Evolutionary conservation across 2,329 filamentous ascomycete genomes (phyloP), one percentile per base, ranked within the genome.

Genomic region (Cytospora leucostoma): DNA sequence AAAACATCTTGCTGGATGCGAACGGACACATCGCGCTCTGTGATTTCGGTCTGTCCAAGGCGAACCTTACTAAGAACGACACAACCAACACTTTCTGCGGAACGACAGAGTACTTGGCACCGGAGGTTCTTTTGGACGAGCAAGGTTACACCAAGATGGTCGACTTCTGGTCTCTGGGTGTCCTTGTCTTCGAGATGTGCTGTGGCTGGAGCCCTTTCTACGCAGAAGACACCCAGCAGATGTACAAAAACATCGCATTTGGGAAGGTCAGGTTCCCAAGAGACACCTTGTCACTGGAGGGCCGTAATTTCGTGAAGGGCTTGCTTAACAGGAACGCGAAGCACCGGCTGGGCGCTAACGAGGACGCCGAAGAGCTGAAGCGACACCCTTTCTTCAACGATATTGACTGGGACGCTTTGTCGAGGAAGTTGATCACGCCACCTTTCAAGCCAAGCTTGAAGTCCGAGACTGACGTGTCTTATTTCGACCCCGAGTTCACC

Each of bases 161-260:
- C 7, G 95, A 99, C 75, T 99, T 98, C 76, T 99, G 95, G 95
- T 99, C 95, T 1, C 83, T 99, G 13, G 95, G 95, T 63, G 95
- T 99, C 55, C 82, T 99, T 61, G 95, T 99, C 1, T 99, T 99
- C 71, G 95, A 99, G 77, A 99, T 99, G 95, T 99, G 95, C 80
- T 99, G 95, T 71, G 95, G 95, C 38, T 99, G 95, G 95, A 97
- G 93, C 71, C 95, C 95, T 0, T 99, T 99, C 78, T 99, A 98
- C 71, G 95, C 95, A 62, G 95, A 99, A 73, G 95, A 99, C 73
- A 99, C 95, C 0, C 95, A 99, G 77, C 95, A 99, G 76, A 99
- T 99, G 95, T 99, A 99, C 82, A 99, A 99, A 82, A 99, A 99
- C 79, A 99, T 99, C 74, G 95, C 95, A 0, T 99, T 99, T 73